Evolutionary conservation across 805 yeast genomes (phyloP), one percentile per base, ranked within the genome.

Genomic region (Hagleromyces aurorensis): DNA sequence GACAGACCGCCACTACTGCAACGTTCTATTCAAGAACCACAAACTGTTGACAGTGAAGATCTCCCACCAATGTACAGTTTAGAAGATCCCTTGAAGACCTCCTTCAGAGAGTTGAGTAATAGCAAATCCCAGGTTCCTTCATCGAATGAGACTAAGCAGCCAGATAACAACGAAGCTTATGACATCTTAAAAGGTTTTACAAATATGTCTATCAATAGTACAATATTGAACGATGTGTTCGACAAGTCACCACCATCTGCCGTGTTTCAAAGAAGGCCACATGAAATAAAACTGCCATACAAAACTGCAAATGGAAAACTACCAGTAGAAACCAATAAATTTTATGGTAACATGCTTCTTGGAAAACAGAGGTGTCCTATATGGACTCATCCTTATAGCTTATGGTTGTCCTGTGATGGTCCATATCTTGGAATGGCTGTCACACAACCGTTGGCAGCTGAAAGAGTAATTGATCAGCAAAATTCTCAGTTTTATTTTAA

Each of bases 311-410:
- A 46, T 19, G 38, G 37, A 19, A 27, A 37, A 21, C 37, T 37
- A 7, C 78, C 85, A 1, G 64, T 78, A 16, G 77, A 77, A 37
- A 82, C 94, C 6, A 83, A 83, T 53, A 81, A 82, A 48, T 83
- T 82, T 47, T 83, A 76, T 51, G 78, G 80, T 20, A 83, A 83
- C 55, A 56, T 83, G 52, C 54, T 82, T 7, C 64, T 83, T 19
- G 85, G 68, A 1, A 65, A 67, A 32, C 89, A 79, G 48, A 70
- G 73, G 2, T 62, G 70, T 33, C 83, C 89, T 0, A 69, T 75
- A 0, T 83, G 87, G 86, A 73, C 89, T 0, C 85, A 79, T 43
- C 94, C 94, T 2, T 82, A 81, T 47, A 72, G 83, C 17, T 57
- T 80, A 5, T 82, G 87, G 89, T 64, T 64, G 38, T 61, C 77